Evolutionary conservation across 257 asterid genomes (phyloP), one percentile per base, ranked within the genome.

Genomic region (Euphrasia confusa): DNA sequence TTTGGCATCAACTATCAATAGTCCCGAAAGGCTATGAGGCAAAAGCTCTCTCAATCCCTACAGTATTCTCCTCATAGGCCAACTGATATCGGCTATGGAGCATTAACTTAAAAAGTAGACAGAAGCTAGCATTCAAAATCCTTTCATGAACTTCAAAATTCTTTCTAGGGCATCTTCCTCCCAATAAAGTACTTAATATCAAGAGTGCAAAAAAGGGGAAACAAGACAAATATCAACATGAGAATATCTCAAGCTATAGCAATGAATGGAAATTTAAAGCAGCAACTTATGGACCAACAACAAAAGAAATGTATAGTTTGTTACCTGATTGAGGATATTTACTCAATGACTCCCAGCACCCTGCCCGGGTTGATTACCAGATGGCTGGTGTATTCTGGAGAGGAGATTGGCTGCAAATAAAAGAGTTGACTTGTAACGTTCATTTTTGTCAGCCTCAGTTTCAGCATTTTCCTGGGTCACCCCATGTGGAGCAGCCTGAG

Each of bases 321-420:
- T 75, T 91, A 91, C 98, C 98, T 88, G 79, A 60, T 48, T 59
- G 67, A 75, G 75, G 61, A 65, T 58, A 61, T 65, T 68, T 32
- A 67, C 11, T 89, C 77, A 88, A 40, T 71, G 87, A 72, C 60
- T 78, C 68, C 94, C 86, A 3, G 89, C 80, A 64, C 95, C 94
- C 39, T 81, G 86, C 67, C 84, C 86, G 55, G 78, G 71, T 63
- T 83, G 96, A 72, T 79, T 70, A 66, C 81, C 86, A 5, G 86
- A 72, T 60, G 88, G 93, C 66, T 86, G 94, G 68, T 89, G 93
- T 69, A 92, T 86, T 72, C 74, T 81, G 30, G 85, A 78, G 54
- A 92, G 93, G 61, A 92, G 97, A 73, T 85, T 83, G 30, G 95
- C 99, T 1, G 99, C 97, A 85, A 89, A 89, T 27, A 81, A 28